Percentiles rank a stretch among this genome's conserved stretches.
These are phyloP conservation scores for Debaryomyces sp. DNA, from an alignment of 1,139 yeast species.

Conservation along the genomic window DNA sequence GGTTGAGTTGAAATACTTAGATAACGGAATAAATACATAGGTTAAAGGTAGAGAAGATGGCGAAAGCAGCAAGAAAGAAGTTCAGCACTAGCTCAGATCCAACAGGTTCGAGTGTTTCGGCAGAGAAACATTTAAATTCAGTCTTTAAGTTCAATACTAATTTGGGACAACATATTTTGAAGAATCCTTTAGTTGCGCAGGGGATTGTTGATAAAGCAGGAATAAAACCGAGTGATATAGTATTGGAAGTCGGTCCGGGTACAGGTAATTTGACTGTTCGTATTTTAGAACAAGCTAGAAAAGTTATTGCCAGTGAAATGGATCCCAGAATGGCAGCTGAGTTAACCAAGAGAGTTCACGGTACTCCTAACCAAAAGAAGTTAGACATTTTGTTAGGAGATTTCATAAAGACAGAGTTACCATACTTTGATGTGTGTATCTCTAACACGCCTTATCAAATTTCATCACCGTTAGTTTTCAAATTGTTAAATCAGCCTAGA, in stretches of 20 bases:
- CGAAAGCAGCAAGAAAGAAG: conserved; percentile 57
- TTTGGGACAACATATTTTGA: conserved; percentile 94
- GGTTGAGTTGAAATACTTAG: background rate
- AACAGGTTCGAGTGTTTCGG: conserved; percentile 55
- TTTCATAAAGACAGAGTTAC: conserved; percentile 93
- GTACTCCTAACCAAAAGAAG: conserved; percentile 89
- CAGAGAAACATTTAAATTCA: conserved; percentile 72
- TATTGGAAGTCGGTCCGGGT: conserved; percentile 98
- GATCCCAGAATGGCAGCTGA: conserved; percentile 99
- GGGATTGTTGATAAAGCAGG: conserved; percentile 97
- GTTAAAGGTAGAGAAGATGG: conserved; percentile 36
- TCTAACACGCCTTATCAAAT: conserved; percentile 98
- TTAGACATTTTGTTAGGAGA: conserved; percentile 92
- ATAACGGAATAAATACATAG: background rate
- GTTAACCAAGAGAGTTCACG: conserved; percentile 94
- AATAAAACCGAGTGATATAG: conserved; percentile 88
- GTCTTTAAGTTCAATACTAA: conserved; percentile 96
- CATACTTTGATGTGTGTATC: conserved; percentile 93
- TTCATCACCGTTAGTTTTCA: conserved; percentile 94
- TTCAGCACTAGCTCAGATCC: conserved; percentile 46
- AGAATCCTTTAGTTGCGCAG: conserved; percentile 95
- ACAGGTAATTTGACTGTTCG: conserved; percentile 96
- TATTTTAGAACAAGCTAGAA: conserved; percentile 87
- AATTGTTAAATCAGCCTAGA: conserved; percentile 82
- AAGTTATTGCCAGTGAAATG: conserved; percentile 95